Percentiles rank a stretch among this genome's conserved stretches.
These are phyloP conservation scores for Brassica napus DNA, from an alignment of 345 rosid genomes.

Conservation along the genomic window DNA sequence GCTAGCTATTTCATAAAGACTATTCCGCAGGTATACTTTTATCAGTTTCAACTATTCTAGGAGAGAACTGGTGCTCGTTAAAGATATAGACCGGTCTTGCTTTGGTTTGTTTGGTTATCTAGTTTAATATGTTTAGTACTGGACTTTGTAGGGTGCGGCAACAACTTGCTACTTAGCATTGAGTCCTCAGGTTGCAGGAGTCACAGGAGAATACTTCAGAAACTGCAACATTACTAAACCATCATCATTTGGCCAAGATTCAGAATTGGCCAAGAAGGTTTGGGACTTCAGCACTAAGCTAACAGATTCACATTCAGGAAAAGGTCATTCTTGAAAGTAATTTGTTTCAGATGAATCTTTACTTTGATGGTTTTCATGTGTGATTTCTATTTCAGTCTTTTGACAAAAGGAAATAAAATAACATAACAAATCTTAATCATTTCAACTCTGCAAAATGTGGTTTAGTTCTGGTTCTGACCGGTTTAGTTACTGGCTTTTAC, in stretches of 20 bases:
- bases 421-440: neutral
- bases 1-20: slow-evolving; percentile 31
- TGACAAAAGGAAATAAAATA: no score
- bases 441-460: neutral
- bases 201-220: slow-evolving; percentile 53
- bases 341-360: neutral
- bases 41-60: neutral
- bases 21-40: slow-evolving; percentile 36
- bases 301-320: slow-evolving; percentile 23
- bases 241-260: slow-evolving; percentile 45
- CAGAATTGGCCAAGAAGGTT: slow-evolving; percentile 47
- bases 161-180: slow-evolving; percentile 73
- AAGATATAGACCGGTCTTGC: neutral
- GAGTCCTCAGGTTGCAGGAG: slow-evolving; percentile 61
- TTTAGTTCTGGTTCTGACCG: slow-evolving; percentile 3
- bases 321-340: slow-evolving; percentile 18
- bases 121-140: neutral
- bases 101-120: neutral
- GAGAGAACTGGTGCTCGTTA: neutral
- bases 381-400: no score
- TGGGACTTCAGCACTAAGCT: slow-evolving; percentile 54
- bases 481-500: neutral
- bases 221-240: slow-evolving; percentile 53
- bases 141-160: slow-evolving; percentile 60
- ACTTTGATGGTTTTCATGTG: neutral